phyloP scores from a whole-genome alignment of 2,329 filamentous ascomycete species.

The Exophiala alcalophila region DNA sequence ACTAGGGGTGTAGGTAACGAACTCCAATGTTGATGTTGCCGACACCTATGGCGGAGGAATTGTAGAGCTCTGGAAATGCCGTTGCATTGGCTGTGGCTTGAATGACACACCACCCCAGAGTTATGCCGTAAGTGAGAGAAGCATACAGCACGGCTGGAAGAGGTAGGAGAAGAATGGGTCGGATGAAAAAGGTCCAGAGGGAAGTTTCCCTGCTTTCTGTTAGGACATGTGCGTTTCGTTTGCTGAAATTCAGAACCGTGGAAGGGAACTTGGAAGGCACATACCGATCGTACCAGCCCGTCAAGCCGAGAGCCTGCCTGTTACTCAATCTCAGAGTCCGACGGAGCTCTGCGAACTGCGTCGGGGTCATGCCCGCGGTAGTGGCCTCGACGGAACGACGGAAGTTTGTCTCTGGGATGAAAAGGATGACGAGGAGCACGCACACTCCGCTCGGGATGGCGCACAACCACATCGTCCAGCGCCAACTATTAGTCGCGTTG shows the following conservation, averaged over 20 bases:
- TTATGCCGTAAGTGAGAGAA: conserved; percentile 7
- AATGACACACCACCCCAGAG: conserved; percentile 11
- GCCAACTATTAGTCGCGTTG: conserved; percentile 4
- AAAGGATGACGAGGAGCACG: not conserved
- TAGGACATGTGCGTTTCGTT: no score
- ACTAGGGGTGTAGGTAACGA: not conserved
- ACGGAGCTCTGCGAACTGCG: conserved; percentile 3
- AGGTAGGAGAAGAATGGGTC: conserved; percentile 3
- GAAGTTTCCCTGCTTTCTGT: conserved; percentile 4
- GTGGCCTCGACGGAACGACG: not conserved
- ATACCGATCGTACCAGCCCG: conserved; percentile 14
- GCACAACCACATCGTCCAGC: conserved; percentile 5
- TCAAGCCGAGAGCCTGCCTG: not conserved
- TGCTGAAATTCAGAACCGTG: not conserved
- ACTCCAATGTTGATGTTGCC: conserved; percentile 16
- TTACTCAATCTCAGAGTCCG: not conserved
- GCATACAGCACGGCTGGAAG: conserved; percentile 7
- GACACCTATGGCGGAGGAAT: conserved; percentile 3
- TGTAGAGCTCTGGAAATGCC: conserved; percentile 9
- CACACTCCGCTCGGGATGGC: conserved; percentile 5
- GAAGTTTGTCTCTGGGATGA: conserved; percentile 12
- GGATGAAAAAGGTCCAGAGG: conserved; percentile 2
- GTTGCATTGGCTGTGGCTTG: conserved; percentile 12
- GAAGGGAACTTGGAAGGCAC: no score
- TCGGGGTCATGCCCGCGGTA: not conserved